These are phyloP conservation scores for Exserohilum rostratum DNA, from an alignment of 2,329 filamentous ascomycete genomes.

Conservation along the genomic window DNA sequence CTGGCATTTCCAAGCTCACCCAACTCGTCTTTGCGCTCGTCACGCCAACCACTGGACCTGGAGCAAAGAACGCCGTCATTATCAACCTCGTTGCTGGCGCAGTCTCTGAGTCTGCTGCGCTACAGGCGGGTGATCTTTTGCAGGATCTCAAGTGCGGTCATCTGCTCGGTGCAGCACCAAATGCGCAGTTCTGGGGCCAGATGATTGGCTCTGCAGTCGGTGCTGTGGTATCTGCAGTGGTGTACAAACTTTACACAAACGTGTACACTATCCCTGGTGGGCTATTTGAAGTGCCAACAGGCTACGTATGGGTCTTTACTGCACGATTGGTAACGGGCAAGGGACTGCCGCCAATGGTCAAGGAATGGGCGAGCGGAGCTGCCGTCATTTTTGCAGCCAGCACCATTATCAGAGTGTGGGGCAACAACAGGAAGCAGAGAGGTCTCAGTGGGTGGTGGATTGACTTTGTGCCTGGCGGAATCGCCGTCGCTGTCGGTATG, in stretches of 20 bases:
- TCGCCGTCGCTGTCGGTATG: conserved; percentile 89
- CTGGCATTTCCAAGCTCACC: conserved; percentile 93
- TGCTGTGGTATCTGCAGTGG: conserved; percentile 81
- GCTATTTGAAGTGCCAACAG: conserved; percentile 91
- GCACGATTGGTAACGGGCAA: conserved; percentile 90
- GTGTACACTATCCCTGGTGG: conserved; percentile 89
- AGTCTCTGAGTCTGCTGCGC: conserved; percentile 80
- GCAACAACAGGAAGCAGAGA: conserved; percentile 37
- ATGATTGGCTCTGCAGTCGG: conserved; percentile 87
- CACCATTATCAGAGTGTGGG: conserved; percentile 69
- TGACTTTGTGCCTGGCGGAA: conserved; percentile 83
- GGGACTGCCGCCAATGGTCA: conserved; percentile 82
- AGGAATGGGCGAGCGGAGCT: conserved; percentile 77
- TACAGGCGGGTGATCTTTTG: conserved; percentile 95
- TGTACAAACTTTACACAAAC: conserved; percentile 88
- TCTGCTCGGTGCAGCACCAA: conserved; percentile 86
- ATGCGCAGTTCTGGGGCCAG: conserved; percentile 96
- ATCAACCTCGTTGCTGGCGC: conserved; percentile 96
- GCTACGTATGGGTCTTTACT: conserved; percentile 97
- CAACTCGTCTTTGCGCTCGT: conserved; percentile 94
- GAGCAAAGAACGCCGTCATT: conserved; percentile 76
- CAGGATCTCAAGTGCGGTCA: conserved; percentile 98
- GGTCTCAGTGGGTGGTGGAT: conserved; percentile 64
- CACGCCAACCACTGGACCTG: conserved; percentile 67
- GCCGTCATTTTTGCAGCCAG: conserved; percentile 73